Evolutionary conservation across 768 basidiomycete genomes (phyloP), one percentile per base, ranked within the genome.

Genomic region (Tremella mesenterica): DNA sequence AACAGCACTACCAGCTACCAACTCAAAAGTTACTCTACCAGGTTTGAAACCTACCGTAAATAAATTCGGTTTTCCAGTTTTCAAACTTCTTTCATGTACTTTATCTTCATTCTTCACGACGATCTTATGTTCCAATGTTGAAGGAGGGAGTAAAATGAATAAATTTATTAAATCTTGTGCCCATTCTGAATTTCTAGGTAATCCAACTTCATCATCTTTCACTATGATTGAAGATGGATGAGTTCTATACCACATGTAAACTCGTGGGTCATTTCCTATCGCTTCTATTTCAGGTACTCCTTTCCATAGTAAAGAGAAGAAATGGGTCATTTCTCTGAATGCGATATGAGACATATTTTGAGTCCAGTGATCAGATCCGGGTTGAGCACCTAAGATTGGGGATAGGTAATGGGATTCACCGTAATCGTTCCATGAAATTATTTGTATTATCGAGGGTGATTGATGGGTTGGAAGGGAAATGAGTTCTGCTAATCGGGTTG

Each of bases 341-440:
- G 58, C 71, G 14, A 60, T 60, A 44, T 73, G 70, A 30, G 53
- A 39, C 65, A 72, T 70, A 0, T 57, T 63, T 0, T 62, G 48
- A 5, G 66, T 73, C 73, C 73, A 74, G 1, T 39, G 28, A n/a
- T 73, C 64, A 2, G 64, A 65, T 3, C 71, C 72, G 1, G 73
- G 73, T 34, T 74, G 70, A 31, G 64, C 65, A 4, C 71, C 71
- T 2, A 61, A 38, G 14, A 72, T 44, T 8, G 73, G 73, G 1
- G 66, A 71, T 26, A 74, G 65, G 28, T 59, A 57, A 38, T 71
- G 68, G 8, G 61, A 67, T 46, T 73, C 72, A 21, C 73, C 73
- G 43, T 57, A 69, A 54, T 74, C 73, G 56, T 74, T 74, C 73
- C 73, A 74, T 41, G 62, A 68, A 41, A 74, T 64, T 13, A 73